Evolutionary conservation across 2,329 filamentous ascomycete species (phyloP).

Genomic region (Salinomyces thailandicus): DNA sequence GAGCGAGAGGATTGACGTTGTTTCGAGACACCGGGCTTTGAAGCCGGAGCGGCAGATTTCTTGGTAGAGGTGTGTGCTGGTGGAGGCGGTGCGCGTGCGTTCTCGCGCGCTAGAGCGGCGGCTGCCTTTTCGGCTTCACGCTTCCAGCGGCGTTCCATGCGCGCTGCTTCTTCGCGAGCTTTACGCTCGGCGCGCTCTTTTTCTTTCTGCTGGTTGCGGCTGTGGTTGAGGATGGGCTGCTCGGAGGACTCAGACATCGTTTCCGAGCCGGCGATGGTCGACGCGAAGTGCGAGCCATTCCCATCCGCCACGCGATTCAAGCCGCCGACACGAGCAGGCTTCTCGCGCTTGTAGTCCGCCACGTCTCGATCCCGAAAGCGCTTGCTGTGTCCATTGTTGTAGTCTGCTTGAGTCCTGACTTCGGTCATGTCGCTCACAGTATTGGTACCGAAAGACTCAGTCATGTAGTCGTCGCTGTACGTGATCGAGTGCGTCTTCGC

Average conservation of each 20-base stretch:
- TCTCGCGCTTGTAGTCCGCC: conserved; percentile 75
- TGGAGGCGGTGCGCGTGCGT: conserved; percentile 16
- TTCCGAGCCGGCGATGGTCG: conserved; percentile 54
- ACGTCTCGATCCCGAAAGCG: conserved; percentile 54
- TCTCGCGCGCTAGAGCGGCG: conserved; percentile 25
- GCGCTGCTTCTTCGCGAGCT: conserved; percentile 28
- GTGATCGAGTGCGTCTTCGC: conserved; percentile 34
- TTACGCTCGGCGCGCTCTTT: conserved; percentile 31
- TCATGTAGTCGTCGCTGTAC: conserved; percentile 32
- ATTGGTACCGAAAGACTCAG: conserved; percentile 24
- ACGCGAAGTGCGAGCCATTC: conserved; percentile 60
- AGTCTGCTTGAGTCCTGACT: conserved; percentile 16
- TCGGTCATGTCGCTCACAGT: conserved; percentile 26
- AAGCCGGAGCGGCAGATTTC: conserved; percentile 17
- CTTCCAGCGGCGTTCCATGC: conserved; percentile 30
- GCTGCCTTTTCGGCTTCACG: conserved; percentile 31
- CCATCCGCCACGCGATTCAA: conserved; percentile 70
- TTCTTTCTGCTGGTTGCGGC: conserved; percentile 24
- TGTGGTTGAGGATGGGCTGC: conserved; percentile 23
- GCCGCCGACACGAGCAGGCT: conserved; percentile 75
- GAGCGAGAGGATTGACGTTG: conserved; percentile 16
- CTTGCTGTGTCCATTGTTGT: conserved; percentile 27
- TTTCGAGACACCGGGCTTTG: conserved; percentile 18
- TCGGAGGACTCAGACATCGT: conserved; percentile 37
- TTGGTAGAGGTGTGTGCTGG: conserved; percentile 10